phyloP scores from a whole-genome alignment of 2,329 filamentous ascomycete species.

The Penicillium fuscoglaucum region DNA sequence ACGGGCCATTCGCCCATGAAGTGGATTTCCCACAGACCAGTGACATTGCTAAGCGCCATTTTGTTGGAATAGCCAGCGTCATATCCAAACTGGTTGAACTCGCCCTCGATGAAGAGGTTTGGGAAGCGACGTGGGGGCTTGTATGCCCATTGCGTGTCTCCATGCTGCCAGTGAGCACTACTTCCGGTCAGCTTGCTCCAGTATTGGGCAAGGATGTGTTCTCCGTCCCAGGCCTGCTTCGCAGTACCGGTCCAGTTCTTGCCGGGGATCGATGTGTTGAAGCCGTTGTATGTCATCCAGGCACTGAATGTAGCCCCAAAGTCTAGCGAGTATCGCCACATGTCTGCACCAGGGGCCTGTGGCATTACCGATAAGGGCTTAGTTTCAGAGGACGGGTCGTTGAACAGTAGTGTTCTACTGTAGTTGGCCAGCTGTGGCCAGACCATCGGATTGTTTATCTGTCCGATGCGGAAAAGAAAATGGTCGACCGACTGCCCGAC shows the following conservation, averaged over 20 bases:
- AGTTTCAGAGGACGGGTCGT: slow-evolving; percentile 35
- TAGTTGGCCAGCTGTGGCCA: slow-evolving; percentile 59
- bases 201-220: slow-evolving; percentile 65
- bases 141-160: slow-evolving; percentile 49
- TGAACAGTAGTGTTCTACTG: slow-evolving; percentile 53
- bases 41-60: slow-evolving; percentile 48
- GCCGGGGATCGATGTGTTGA: slow-evolving; percentile 49
- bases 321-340: slow-evolving; percentile 62
- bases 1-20: slow-evolving; percentile 66
- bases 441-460: slow-evolving; percentile 59
- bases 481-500: slow-evolving; percentile 53
- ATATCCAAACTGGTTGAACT: slow-evolving; percentile 65
- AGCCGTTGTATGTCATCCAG: slow-evolving; percentile 57
- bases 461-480: slow-evolving; percentile 62
- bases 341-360: slow-evolving; percentile 62
- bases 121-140: slow-evolving; percentile 55
- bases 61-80: slow-evolving; percentile 59
- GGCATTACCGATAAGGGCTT: slow-evolving; percentile 51
- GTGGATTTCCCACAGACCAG: slow-evolving; percentile 58
- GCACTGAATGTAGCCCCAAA: slow-evolving; percentile 61
- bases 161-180: slow-evolving; percentile 61
- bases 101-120: slow-evolving; percentile 62
- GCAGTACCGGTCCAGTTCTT: slow-evolving; percentile 60
- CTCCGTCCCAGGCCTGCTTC: slow-evolving; percentile 60
- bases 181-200: slow-evolving; percentile 61